A percentile compares a stretch with the other conserved stretches of the same genome.
phyloP scores from a whole-genome alignment of 768 basidiomycete genomes.

The Cystofilobasidium macerans region DNA sequence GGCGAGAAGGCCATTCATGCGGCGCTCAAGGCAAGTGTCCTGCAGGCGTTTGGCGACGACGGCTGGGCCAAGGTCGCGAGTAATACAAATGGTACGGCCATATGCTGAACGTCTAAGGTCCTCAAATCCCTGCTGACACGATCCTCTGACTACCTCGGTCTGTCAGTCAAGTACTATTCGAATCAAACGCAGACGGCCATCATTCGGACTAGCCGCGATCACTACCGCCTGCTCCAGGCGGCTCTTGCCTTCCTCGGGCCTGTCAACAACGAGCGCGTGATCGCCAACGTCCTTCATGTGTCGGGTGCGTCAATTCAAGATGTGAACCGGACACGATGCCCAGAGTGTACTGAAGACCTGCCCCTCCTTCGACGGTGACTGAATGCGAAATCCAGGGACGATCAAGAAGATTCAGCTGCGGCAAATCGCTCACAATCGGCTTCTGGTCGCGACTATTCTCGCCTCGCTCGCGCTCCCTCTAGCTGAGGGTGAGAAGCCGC shows the following conservation, averaged over 20 bases:
- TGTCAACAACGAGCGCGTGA: constrained; percentile 50
- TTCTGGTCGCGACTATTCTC: constrained; percentile 43
- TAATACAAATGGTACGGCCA: constrained; percentile 13
- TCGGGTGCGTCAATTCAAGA: constrained; percentile 58
- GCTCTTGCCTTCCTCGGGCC: constrained; percentile 58
- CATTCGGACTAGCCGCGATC: constrained; percentile 71
- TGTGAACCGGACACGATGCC: too few relatives aligned
- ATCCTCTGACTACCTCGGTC: background rate
- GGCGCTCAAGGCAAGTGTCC: constrained; percentile 19
- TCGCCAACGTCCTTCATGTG: constrained; percentile 69
- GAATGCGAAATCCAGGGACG: constrained; percentile 51
- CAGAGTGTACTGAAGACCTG: too few relatives aligned
- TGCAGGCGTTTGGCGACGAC: constrained; percentile 25
- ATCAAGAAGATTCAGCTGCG: constrained; percentile 74
- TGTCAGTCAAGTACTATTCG: constrained; percentile 75
- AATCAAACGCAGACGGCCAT: constrained; percentile 73
- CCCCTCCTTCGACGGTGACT: too few relatives aligned
- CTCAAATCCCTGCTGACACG: background rate
- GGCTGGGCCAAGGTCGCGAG: constrained; percentile 20
- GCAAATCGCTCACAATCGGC: constrained; percentile 61
- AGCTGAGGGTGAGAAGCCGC: background rate
- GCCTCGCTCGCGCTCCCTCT: background rate
- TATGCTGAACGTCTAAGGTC: background rate
- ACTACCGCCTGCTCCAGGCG: constrained; percentile 68
- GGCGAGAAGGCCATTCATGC: constrained; percentile 19